Evolutionary conservation across 148 eudicot species (phyloP), one percentile per base, ranked within the genome.

Genomic region (Dianthus caryophyllus): DNA sequence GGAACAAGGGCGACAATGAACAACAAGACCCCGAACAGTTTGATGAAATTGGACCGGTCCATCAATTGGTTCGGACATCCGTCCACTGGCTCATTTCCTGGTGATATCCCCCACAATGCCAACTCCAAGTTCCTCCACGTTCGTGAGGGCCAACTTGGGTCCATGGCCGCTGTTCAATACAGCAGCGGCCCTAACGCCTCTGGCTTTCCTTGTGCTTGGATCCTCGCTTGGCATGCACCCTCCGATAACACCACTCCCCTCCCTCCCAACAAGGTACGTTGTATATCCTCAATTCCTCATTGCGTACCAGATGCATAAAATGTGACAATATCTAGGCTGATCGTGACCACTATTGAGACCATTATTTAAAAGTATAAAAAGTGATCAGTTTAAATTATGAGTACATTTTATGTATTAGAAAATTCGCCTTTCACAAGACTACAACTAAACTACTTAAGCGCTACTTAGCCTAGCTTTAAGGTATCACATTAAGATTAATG

Each of bases 91-190:
- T 17, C 41, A 7, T 58, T 58, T 31, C 62, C 62, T 7, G 43
- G 10, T 17, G n/a, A 30, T 18, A 58, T 58, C 43, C 62, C 41
- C 6, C 43, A 30, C 41, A 58, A 58, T 58, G 1, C 43, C 9
- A 58, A 30, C 38, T 58, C 62, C 41, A 58, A 30, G 10, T 58
- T 58, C 24, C 4, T 30, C 38, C 62, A 30, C n/a, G 10, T 6
- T 0, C 6, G 39, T 15, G 61, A 56, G 0, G 61, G 61, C n/a
- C 38, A 56, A 31, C 30, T 31, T 0, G 62, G 62, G 20, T 58
- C 62, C 62, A 58, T 30, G 41, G 62, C 41, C 21, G 62, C 62
- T 5, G 24, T 58, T 1, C 62, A 58, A 6, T 58, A 58, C 62
- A 58, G 62, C 31, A 10, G 41, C 24, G 39, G n/a, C n/a, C n/a